Base-by-base conservation (phyloP, 2,329 filamentous ascomycete species). In the Penicillium brevicompactum region DNA sequence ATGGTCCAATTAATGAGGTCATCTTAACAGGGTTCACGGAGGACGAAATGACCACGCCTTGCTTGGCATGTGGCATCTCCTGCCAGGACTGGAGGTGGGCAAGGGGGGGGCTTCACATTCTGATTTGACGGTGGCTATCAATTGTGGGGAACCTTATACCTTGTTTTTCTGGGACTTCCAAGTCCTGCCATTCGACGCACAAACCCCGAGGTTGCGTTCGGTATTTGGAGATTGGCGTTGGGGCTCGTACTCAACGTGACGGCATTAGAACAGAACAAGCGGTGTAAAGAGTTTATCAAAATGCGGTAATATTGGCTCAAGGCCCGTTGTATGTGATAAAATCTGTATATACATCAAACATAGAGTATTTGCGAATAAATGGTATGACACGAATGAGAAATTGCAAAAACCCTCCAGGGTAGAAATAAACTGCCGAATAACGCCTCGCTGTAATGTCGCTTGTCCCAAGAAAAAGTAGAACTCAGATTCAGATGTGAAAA, bases 401-500 rank as follows among this genome's bases (percentile, higher is more conserved):
- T 41, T 11, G 10, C 43, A 18, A 2, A 30, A 13, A 14, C 30
- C 8, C 22, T 14, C 22, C 13, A 14, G 34, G 22, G 24, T 53
- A 30, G 16, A 16, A 22, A 24, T 22, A 24, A 42, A 49, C n/a
- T 41, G 22, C 47, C 14, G n/a, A 45, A 49, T 11, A 55, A 55
- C 52, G 38, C 52, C 52, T 46, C 52, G 52, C 51, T 54, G 31
- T 14, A 13, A 49, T n/a, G 31, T 27, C 41, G 18, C 40, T 46
- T 27, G 32, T 24, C 4, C 18, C 40, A 18, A 34, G 32, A 44
- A 10, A 37, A 6, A 22, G 9, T 11, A 32, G 24, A 24, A 21
- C 18, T 18, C 18, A 18, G 18, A 18, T 18, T 18, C 18, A 18
- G 18, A 18, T 18, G 18, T 10, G 43, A 53, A 14, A 22, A 37